Base-by-base conservation (phyloP, 352 stramenopile genomes). In the Pythium aquatile region DNA sequence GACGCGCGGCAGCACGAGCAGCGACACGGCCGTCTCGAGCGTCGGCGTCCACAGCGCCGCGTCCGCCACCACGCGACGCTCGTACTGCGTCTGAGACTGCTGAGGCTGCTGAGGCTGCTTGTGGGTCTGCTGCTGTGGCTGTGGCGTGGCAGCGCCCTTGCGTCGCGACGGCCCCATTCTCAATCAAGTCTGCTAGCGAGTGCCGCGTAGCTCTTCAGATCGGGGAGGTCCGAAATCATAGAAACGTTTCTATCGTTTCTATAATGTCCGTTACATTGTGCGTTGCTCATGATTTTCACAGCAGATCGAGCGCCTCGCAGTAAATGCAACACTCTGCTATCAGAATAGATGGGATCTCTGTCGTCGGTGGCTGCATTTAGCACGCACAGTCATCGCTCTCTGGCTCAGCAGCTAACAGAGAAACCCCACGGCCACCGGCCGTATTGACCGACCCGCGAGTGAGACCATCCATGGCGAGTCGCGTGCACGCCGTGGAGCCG, bases 1-100 rank as follows among this genome's bases (percentile, higher is more conserved):
- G 17, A 79, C 61, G 20, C 87, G 85, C 32, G 85, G 81, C 35
- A 89, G 59, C 40, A 90, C n/a, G 26, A 93, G 75, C 26, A 93
- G 63, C 24, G 76, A 85, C 46, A 93, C 65, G 10, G 82, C 78
- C 5, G 81, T 90, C 58, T 91, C 73, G 5, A 85, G 29, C 2
- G 74, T 77, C 14, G 84, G 84, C 8, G 75, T 61, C 84, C 84
- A 93, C 46, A 90, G 68, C 47, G 61, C 63, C 16, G 48, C 51
- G 46, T 70, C 64, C 51, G 48, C 42, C n/a, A 62, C 62, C 35
- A 68, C 46, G 55, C 53, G 62, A 9, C 5, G 48, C 35, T 28
- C 13, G 5, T 53, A 6, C 0, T 26, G 14, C 46, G 20, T 24
- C 20, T 24, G 20, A 24, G 20, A 24, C 20, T 24, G 20, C 20